Evolutionary conservation across 2,329 filamentous ascomycete species (phyloP).

Genomic region (Fusarium nygamai): DNA sequence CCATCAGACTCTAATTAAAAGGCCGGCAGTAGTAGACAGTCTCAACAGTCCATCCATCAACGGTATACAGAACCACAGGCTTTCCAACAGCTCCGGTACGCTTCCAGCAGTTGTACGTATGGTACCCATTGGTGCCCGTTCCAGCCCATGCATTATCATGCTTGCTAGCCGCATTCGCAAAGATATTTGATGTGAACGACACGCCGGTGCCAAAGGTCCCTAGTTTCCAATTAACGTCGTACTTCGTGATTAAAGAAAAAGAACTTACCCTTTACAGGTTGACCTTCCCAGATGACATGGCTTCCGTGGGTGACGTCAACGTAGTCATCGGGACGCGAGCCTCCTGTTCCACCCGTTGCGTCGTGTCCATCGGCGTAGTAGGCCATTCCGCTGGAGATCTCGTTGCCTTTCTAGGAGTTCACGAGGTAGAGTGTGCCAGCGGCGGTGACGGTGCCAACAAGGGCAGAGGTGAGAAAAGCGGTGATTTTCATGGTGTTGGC

Average conservation of each 20-base stretch:
- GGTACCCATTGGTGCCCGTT: background rate
- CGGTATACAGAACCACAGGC: background rate
- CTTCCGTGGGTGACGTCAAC: background rate
- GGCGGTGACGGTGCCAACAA: rapidly evolving
- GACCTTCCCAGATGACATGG: background rate
- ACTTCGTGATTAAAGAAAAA: rapidly evolving
- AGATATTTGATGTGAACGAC: background rate
- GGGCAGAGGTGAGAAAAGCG: background rate
- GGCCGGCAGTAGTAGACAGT: background rate
- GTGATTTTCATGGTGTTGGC: background rate
- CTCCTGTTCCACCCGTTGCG: background rate
- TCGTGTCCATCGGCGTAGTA: background rate
- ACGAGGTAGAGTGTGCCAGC: background rate
- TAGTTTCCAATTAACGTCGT: rapidly evolving
- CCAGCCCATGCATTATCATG: background rate
- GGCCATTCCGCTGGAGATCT: constrained; percentile 1
- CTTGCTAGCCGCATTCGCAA: background rate
- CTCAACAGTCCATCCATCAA: constrained; percentile 1
- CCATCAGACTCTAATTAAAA: background rate
- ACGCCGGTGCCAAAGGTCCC: background rate
- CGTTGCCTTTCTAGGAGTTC: background rate
- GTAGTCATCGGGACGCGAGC: background rate
- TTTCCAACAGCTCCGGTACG: background rate
- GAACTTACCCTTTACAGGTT: background rate
- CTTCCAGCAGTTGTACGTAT: background rate